Evolutionary conservation across 2,329 filamentous ascomycete species (phyloP).

Genomic region (Penicillium sp.): DNA sequence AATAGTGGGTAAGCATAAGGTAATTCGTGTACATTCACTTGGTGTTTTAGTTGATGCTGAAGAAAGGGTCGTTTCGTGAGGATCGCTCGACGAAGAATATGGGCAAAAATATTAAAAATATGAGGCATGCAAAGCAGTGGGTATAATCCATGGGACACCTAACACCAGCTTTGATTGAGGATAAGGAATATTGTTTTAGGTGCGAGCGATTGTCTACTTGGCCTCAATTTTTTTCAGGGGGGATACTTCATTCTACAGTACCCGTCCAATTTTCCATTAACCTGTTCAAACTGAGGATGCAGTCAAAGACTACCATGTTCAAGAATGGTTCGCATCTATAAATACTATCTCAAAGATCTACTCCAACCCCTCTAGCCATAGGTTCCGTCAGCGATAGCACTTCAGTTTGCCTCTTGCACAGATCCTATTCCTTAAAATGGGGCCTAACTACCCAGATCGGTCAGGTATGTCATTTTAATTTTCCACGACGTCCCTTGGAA

Average conservation of each 20-base stretch:
- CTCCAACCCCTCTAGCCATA: neutral
- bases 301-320: slow-evolving; percentile 9
- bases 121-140: slow-evolving; percentile 6
- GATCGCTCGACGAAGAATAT: slow-evolving; percentile 1
- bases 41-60: no score
- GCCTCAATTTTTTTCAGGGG: slow-evolving; percentile 16
- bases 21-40: no score
- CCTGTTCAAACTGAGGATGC: slow-evolving; percentile 13
- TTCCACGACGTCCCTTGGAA: slow-evolving; percentile 13
- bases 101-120: slow-evolving; percentile 11
- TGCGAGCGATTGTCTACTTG: slow-evolving; percentile 10
- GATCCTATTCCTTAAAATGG: slow-evolving; percentile 15
- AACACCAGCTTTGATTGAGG: slow-evolving; percentile 7
- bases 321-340: slow-evolving; percentile 6
- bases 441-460: slow-evolving; percentile 9
- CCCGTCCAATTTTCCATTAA: slow-evolving; percentile 15
- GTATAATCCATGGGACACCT: slow-evolving; percentile 6
- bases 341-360: slow-evolving; percentile 1
- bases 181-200: slow-evolving; percentile 1
- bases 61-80: slow-evolving; percentile 2
- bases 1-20: no score
- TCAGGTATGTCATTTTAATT: slow-evolving; percentile 15
- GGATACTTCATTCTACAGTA: slow-evolving; percentile 15
- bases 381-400: slow-evolving; percentile 7
- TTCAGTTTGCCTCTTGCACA: slow-evolving; percentile 13